phyloP scores from a whole-genome alignment of 768 basidiomycete species.

The Leccinum ochraceum region DNA sequence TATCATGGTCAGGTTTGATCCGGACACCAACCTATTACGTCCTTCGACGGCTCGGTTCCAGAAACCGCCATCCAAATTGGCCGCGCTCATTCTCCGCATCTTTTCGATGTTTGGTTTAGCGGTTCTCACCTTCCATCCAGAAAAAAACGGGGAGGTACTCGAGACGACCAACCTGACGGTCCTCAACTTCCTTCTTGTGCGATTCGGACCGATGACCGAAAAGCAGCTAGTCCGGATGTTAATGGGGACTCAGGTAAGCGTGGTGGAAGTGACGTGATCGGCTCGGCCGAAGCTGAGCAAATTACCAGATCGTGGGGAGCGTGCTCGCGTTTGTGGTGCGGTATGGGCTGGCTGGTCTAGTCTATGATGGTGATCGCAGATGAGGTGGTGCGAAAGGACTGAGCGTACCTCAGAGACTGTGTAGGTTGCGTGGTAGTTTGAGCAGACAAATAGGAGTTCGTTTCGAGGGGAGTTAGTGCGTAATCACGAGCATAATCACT shows the following conservation, averaged over 20 bases:
- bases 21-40: constrained; percentile 70
- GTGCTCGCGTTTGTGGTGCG: constrained; percentile 80
- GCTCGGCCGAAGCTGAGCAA: constrained; percentile 8
- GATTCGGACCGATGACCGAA: constrained; percentile 85
- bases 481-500: constrained; percentile 20
- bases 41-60: constrained; percentile 71
- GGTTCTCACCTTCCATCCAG: constrained; percentile 55
- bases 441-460: neutral
- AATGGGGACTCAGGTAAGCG: constrained; percentile 70
- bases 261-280: neutral
- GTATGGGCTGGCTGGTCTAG: constrained; percentile 85
- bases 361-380: constrained; percentile 91
- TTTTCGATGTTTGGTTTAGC: constrained; percentile 68
- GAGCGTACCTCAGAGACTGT: too few species aligned
- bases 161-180: constrained; percentile 91
- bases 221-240: constrained; percentile 71
- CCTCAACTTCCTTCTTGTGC: constrained; percentile 80
- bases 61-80: constrained; percentile 53
- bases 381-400: constrained; percentile 34
- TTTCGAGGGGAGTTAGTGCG: constrained; percentile 23
- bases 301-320: constrained; percentile 67
- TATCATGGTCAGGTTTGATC: constrained; percentile 59
- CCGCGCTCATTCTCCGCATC: constrained; percentile 55
- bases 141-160: constrained; percentile 56
- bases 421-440: neutral